Conservation (phyloP, 345 rosid genomes). For the Salix udensis region DNA sequence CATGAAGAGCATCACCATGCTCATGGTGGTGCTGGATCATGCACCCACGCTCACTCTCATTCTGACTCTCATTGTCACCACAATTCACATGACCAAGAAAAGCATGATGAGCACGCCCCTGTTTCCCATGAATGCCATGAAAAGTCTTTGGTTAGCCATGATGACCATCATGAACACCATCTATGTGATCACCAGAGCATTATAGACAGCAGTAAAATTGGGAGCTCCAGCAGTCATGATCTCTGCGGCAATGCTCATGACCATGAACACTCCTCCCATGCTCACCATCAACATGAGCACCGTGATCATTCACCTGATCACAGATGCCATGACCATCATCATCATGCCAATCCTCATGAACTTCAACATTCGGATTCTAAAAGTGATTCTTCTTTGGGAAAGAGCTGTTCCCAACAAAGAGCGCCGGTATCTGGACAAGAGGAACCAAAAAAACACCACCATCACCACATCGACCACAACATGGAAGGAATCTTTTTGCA, state of each 20-base stretch:
- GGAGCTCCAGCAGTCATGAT: conserved; percentile 8
- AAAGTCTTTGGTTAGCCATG: conserved; percentile 30
- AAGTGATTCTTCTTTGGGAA: conserved; percentile 12
- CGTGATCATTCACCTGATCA: conserved; percentile 9
- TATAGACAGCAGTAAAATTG: background rate
- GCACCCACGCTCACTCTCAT: conserved; percentile 63
- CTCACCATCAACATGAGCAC: conserved; percentile 13
- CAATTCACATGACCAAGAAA: conserved; percentile 33
- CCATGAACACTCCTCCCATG: conserved; percentile 17
- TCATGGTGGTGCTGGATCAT: conserved; percentile 70
- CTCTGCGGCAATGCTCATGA: background rate
- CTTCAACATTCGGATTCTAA: conserved; percentile 8
- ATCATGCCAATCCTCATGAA: conserved; percentile 1
- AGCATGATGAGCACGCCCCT: conserved; percentile 36
- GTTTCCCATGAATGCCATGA: conserved; percentile 34
- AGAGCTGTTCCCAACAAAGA: background rate
- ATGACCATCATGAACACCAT: conserved; percentile 21
- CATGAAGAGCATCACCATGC: conserved; percentile 99
- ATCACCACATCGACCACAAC: conserved; percentile 84
- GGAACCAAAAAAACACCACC: conserved; percentile 29
- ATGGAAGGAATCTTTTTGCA: conserved; percentile 99
- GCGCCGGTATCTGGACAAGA: conserved; percentile 15
- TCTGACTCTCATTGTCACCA: conserved; percentile 32
- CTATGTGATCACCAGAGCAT: conserved; percentile 6
- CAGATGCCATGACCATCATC: conserved; percentile 19